Base-by-base conservation (phyloP, 1,284 basidiomycete genomes). In the Cystobasidium slooffiae region DNA sequence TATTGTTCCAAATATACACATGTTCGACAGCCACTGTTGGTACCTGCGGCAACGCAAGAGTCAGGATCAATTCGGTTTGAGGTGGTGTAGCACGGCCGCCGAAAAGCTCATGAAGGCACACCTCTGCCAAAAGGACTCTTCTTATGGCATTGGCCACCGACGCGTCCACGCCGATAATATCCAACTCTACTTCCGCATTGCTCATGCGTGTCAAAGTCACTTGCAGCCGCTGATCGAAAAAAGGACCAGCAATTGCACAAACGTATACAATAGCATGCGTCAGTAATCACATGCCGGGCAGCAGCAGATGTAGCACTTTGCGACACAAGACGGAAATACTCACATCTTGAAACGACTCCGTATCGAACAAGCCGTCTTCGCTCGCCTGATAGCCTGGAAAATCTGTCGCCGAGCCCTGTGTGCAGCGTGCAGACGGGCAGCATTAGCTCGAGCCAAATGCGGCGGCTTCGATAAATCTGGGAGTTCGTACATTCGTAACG, bases 1-100 rank as follows among this genome's bases (percentile, higher is more conserved):
- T 98, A 83, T 99, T 99, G 85, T 97, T 91, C 89, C 90, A 97
- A 1, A 97, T 87, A 82, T 94, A 99, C 8, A 94, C 93, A 77
- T 91, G 86, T 81, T 99, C 96, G 75, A 98, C 91, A n/a, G 91
- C 92, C 14, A 99, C 85, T 0, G 93, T 92, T 0, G 94, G 94
- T 0, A 97, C 91, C 92, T 94, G 79, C 7, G 20, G 14, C 43
- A 20, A 51, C 12, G 46, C 43, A 20, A 51, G 7, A 9, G 22
- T 37, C 22, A 18, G 14, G 1, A 20, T 2, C 24, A 64, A 51
- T 39, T 20, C 20, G n/a, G 24, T 9, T 10, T n/a, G 18, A 55
- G 43, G 61, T n/a, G 4, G 72, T 41, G 39, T 14, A 65, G n/a
- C 51, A 37, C 53, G n/a, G 31, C 53, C 37, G 37, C n/a, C 20